Evolutionary conservation across 2,329 filamentous ascomycete genomes (phyloP), one percentile per base, ranked within the genome.

Genomic region (Triangularia setosa): DNA sequence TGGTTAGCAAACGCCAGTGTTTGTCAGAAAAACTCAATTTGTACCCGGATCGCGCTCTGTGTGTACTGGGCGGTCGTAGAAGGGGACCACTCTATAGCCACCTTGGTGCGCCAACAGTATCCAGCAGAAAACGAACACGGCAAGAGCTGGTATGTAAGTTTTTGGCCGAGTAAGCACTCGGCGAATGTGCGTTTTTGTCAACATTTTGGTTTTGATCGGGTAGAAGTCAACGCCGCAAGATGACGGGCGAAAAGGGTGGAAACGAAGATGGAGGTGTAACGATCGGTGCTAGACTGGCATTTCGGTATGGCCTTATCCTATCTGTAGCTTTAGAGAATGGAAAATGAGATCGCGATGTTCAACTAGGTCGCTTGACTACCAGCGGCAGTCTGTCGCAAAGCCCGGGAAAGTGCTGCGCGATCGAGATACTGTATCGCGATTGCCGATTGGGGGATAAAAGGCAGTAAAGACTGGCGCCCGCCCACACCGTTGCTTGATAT

Each of bases 121-220:
- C 58, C 63, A 61, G n/a, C 58, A 62, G 1, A 69, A 18, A 1
- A 69, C 7, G n/a, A 69, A 54, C 9, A 69, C n/a, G 8, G 66
- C 28, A 3, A 65, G 12, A 35, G 63, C 16, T 1, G 67, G 40
- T 6, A 68, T 57, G 6, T 61, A 18, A 2, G 60, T n/a, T 40
- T 64, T 65, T 35, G 67, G 65, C 52, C 69, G 69, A 24, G 59
- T 58, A 40, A 70, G 54, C n/a, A 67, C 67, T 52, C 69, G 67
- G 44, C 69, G 67, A 23, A 66, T 62, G 52, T 63, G 60, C n/a
- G 66, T 63, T 48, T 67, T 68, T 55, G 64, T 60, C 48, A 68
- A 44, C 68, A 69, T 66, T 18, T 54, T 62, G 56, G 48, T 25
- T 40, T 40, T 40, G 35, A 5, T 40, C 12, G 55, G 27, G 35